Percentiles rank a stretch among this genome's conserved stretches.
Conservation (phyloP, 495 filamentous ascomycete genomes). For the Penicillium ucsense region DNA sequence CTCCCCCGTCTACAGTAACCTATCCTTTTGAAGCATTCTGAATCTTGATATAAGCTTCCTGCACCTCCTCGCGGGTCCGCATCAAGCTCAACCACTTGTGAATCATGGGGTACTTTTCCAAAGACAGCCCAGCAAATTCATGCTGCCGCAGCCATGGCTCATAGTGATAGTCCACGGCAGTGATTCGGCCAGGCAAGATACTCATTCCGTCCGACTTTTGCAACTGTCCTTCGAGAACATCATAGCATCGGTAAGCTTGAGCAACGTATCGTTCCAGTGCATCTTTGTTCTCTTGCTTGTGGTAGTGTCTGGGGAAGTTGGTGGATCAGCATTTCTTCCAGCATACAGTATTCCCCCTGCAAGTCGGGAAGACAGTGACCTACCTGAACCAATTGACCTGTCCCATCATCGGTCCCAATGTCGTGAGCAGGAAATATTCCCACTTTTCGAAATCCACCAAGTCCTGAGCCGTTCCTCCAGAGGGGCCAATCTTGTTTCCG, state of each 20-base stretch:
- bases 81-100: slow-evolving; percentile 18
- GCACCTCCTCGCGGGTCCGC: slow-evolving; percentile 18
- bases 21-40: background rate
- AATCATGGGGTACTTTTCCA: slow-evolving; percentile 30
- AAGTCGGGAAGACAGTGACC: background rate
- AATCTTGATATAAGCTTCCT: slow-evolving; percentile 19
- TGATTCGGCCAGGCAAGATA: slow-evolving; percentile 25
- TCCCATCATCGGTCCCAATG: slow-evolving; percentile 33
- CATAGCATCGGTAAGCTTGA: slow-evolving; percentile 31
- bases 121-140: slow-evolving; percentile 28
- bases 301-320: slow-evolving; percentile 13
- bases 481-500: slow-evolving; percentile 15
- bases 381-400: slow-evolving; percentile 35
- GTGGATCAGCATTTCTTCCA: background rate
- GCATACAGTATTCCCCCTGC: too few species aligned
- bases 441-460: slow-evolving; percentile 39
- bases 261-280: slow-evolving; percentile 26
- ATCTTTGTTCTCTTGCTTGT: slow-evolving; percentile 28
- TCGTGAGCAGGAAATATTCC: slow-evolving; percentile 34
- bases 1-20: background rate
- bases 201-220: slow-evolving; percentile 27
- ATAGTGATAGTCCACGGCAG: slow-evolving; percentile 35
- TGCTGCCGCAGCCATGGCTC: slow-evolving; percentile 36
- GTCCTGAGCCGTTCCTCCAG: slow-evolving; percentile 25
- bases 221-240: slow-evolving; percentile 33